A percentile compares a stretch with the other conserved stretches of the same genome.
Evolutionary conservation across 305 asterid species (phyloP).

Genomic region (Solanum hybrid): DNA sequence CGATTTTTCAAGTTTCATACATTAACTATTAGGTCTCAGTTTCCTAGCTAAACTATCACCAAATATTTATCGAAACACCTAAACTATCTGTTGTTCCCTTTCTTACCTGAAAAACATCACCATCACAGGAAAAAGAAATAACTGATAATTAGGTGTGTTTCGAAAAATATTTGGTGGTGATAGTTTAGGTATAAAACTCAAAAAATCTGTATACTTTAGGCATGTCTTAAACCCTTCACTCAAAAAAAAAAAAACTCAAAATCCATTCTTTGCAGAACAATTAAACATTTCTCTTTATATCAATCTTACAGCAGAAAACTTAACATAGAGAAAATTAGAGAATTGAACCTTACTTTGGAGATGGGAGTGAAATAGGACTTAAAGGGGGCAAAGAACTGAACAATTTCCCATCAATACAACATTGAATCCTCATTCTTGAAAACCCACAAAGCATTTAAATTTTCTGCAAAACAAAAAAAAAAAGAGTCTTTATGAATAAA

Average conservation of each 20-base stretch:
- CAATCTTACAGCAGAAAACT: not conserved
- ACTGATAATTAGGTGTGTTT: not conserved
- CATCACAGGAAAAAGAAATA: not conserved
- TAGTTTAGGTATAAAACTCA: not conserved
- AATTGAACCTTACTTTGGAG: slow-evolving; percentile 29
- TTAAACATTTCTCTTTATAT: not conserved
- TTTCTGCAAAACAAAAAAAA: not conserved
- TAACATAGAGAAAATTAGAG: not conserved
- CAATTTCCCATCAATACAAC: slow-evolving; percentile 27
- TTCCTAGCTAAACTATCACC: not conserved
- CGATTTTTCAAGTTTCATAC: not conserved
- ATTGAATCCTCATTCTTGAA: slow-evolving; percentile 35
- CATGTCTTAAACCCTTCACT: not conserved
- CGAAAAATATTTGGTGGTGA: not conserved
- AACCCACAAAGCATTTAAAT: not conserved
- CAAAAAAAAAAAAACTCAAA: not conserved
- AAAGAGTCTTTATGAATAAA: not conserved
- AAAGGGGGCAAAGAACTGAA: slow-evolving; percentile 15
- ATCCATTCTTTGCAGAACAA: not conserved
- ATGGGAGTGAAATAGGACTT: slow-evolving; percentile 43
- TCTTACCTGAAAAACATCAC: not conserved
- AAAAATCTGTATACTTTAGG: not conserved
- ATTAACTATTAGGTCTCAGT: not conserved
- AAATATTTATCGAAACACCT: not conserved
- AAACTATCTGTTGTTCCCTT: not conserved